These are phyloP conservation scores for Hemisphaericaspora xylanilytica DNA, from an alignment of 1,139 yeast genomes.

Conservation along the genomic window DNA sequence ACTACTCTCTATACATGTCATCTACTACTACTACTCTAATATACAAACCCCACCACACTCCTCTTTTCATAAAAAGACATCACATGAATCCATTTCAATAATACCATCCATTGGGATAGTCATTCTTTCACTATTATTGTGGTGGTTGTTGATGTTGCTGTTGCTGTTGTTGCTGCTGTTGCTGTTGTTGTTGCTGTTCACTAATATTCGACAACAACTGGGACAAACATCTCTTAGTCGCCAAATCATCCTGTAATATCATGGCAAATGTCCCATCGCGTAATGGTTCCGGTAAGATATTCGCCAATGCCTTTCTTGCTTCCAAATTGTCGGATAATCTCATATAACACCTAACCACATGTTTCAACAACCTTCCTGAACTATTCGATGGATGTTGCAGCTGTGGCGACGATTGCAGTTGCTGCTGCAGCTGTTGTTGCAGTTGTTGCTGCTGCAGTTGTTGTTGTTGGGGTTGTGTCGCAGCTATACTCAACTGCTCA, in stretches of 20 bases:
- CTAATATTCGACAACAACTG: slow-evolving; percentile 74
- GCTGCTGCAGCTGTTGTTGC: slow-evolving; percentile 21
- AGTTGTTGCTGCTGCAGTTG: slow-evolving; percentile 28
- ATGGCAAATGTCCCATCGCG: slow-evolving; percentile 87
- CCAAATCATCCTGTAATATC: slow-evolving; percentile 80
- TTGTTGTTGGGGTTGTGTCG: slow-evolving; percentile 20
- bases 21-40: no score
- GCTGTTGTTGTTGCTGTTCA: slow-evolving; percentile 23
- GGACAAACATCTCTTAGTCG: slow-evolving; percentile 83
- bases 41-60: no score
- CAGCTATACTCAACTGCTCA: slow-evolving; percentile 54
- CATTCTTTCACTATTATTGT: neutral
- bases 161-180: neutral
- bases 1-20: no score
- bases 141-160: neutral
- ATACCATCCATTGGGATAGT: neutral
- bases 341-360: slow-evolving; percentile 90
- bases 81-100: no score
- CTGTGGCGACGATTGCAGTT: slow-evolving; percentile 28
- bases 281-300: slow-evolving; percentile 81
- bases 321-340: slow-evolving; percentile 87
- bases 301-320: slow-evolving; percentile 84
- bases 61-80: no score
- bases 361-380: slow-evolving; percentile 84
- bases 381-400: slow-evolving; percentile 29